Evolutionary conservation across 2,329 filamentous ascomycete genomes (phyloP), one percentile per base, ranked within the genome.

Genomic region (Colletotrichum sp.): DNA sequence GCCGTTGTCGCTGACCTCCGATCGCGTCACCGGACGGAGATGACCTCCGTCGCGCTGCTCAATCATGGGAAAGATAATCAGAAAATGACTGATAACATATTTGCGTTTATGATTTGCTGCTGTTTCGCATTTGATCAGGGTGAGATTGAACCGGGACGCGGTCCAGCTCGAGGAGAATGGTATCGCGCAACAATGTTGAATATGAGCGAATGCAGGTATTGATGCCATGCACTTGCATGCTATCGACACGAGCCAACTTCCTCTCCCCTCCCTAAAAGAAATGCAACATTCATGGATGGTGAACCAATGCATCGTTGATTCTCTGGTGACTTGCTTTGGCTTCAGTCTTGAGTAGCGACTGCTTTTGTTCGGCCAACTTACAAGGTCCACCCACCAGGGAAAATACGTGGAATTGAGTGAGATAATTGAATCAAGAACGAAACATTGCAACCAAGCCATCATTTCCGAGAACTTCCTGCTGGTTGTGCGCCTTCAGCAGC

Each of bases 171-270:
- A 51, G 43, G n/a, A 51, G n/a, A 51, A 51, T 24, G 43, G 4
- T 8, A 51, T 5, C n/a, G 43, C 43, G 43, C 43, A 51, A 51
- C 36, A 38, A 18, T 16, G 1, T 12, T 47, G 18, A 47, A 21
- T 6, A 11, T 21, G n/a, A 51, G 43, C 43, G 0, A 51, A 8
- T 21, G 43, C 43, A 2, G 2, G n/a, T 21, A 0, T 0, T 51
- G 2, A 51, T 0, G 1, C 43, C 11, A n/a, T 5, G n/a, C 43
- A 51, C 43, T 24, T 21, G 4, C 21, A 51, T 0, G 43, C 21
- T 51, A 0, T 1, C 0, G 21, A 21, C 43, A 0, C n/a, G 0
- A 51, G 43, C n/a, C 1, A 51, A 24, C 1, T 11, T 24, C 43
- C 6, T 51, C 43, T 51, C 13, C 6, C 43, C 2, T 21, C n/a